Evolutionary conservation across 768 basidiomycete genomes (phyloP), one percentile per base, ranked within the genome.

Genomic region (Kwoniella europaea): DNA sequence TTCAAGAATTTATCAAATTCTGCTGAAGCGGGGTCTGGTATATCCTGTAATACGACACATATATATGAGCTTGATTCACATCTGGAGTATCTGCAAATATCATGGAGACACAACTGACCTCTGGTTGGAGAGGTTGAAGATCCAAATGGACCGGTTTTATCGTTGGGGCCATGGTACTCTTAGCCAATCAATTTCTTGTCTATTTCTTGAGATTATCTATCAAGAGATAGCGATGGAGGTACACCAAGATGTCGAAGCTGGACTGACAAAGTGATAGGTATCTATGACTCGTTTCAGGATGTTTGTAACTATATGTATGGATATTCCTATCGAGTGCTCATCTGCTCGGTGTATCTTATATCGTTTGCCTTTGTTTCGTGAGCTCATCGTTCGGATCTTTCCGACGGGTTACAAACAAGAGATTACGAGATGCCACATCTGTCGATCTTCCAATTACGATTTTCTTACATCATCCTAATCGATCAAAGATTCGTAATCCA

Each of bases 1-100:
- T 82, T 71, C 52, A 82, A 57, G 41, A 77, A 75, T 10, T 42
- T 44, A 2, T 64, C 54, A 66, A 78, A 82, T 41, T 67, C 78
- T 20, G 62, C 52, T 6, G 71, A 68, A 18, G 64, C 42, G 4
- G 75, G 54, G 58, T 72, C 67, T 2, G 79, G 77, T 35, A 78
- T 65, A 52, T 77, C 72, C 78, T 79, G 41, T n/a, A 1, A 20
- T 24, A 12, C 12, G 13, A 52, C 0, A 63, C 10, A 18, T 0
- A 20, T 0, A 18, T 13, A 16, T 16, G 9, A 16, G 50, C 50
- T 15, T 52, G 50, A 9, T 0, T 13, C 5, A 10, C 2, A 52
- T 52, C 50, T 27, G 27, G 27, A 27, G 27, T 27, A 27, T 27
- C 27, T 27, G 27, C 27, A 27, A 27, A 27, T 27, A 27, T 27